These are phyloP conservation scores for Kodamaea hsintzibuensis DNA, from an alignment of 805 yeast species.

Conservation along the genomic window DNA sequence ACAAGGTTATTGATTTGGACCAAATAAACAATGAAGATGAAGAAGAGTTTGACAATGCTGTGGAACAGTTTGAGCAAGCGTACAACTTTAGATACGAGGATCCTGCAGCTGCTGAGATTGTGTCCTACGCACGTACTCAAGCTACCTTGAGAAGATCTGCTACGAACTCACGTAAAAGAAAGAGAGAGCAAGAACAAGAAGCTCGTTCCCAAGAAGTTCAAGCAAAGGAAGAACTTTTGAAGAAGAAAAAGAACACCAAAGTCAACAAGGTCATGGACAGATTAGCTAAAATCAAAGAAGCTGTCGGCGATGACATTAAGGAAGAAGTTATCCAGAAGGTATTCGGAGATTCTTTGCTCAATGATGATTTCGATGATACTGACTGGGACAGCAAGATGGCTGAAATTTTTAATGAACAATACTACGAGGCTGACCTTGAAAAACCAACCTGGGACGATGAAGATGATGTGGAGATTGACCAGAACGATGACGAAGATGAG, in stretches of 20 bases:
- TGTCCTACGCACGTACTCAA: slow-evolving; percentile 92
- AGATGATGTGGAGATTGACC: slow-evolving; percentile 19
- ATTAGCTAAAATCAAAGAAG: slow-evolving; percentile 60
- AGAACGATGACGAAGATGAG: slow-evolving; percentile 14
- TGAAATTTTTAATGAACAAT: slow-evolving; percentile 82
- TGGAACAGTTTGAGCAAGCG: slow-evolving; percentile 86
- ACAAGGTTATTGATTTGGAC: slow-evolving; percentile 54
- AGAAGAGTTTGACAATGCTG: slow-evolving; percentile 89
- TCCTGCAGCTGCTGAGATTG: slow-evolving; percentile 84
- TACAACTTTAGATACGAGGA: slow-evolving; percentile 96
- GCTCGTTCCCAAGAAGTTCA: slow-evolving; percentile 50
- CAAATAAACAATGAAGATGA: slow-evolving; percentile 59
- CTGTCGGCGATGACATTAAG: slow-evolving; percentile 63
- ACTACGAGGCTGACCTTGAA: slow-evolving; percentile 50
- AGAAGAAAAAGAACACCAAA: slow-evolving; percentile 73
- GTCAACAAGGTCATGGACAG: slow-evolving; percentile 76
- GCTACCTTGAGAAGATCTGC: slow-evolving; percentile 82
- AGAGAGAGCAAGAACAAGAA: slow-evolving; percentile 70
- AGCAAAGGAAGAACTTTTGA: slow-evolving; percentile 59
- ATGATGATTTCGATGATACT: slow-evolving; percentile 84
- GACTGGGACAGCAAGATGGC: slow-evolving; percentile 91
- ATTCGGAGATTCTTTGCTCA: slow-evolving; percentile 73
- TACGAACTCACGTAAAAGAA: slow-evolving; percentile 72
- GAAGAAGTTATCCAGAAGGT: slow-evolving; percentile 62
- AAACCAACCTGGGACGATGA: slow-evolving; percentile 67